Base-by-base conservation (phyloP, 768 basidiomycete genomes). In the Suillus bovinus region DNA sequence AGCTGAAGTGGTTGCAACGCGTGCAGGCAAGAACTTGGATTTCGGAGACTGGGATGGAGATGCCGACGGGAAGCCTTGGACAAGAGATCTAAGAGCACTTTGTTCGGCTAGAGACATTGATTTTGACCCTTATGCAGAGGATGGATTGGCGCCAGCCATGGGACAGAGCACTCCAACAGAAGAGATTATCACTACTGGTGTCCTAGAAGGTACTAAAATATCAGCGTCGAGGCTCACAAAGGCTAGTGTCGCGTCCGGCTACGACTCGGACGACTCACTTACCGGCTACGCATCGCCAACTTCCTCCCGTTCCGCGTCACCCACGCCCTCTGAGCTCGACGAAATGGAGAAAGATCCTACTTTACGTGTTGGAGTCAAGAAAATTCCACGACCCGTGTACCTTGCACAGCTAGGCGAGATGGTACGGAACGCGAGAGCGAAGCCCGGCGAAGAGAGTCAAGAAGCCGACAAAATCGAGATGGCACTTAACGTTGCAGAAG, bases 331-430 rank as follows among this genome's bases (percentile, higher is more conserved):
- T 4, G 90, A 92, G 66, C 84, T 96, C 8, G 89, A 82, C 22
- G 94, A 92, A 69, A 88, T 93, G 36, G 92, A 91, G 69, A 87
- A 84, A 58, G 94, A 98, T 67, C 96, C 96, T 0, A 88, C 91
- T 2, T 77, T 96, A 39, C 85, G 82, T 53, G 81, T 91, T 8
- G 87, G 86, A 8, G 76, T 75, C 38, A 88, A 87, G 75, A 93
- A 88, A 68, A 80, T 90, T 16, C 71, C 81, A n/a, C 82, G 87
- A 20, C 97, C 97, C 0, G 92, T 99, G 10, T 99, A 98, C 73
- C 85, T 99, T 14, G 84, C 84, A 9, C 95, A 98, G 70, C 80
- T 99, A 5, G 87, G 87, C 5, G 85, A 86, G 55, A 78, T 97
- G 68, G 77, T 99, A n/a, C 83, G 89, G 38, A 81, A 82, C 20